phyloP scores from a whole-genome alignment of 805 yeast species.

The Candida germanica region DNA sequence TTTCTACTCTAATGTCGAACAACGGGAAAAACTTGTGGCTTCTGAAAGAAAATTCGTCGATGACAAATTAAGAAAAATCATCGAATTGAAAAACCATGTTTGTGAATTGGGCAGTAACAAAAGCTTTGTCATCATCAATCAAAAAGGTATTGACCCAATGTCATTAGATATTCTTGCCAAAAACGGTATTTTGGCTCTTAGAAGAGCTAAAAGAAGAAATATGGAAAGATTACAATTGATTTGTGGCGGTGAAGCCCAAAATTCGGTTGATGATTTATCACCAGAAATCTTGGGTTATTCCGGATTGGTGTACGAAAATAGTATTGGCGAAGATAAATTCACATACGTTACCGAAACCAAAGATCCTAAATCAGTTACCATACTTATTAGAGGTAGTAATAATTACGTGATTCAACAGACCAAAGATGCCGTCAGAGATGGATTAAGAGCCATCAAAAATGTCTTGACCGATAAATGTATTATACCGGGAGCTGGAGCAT shows the following conservation, averaged over 20 bases:
- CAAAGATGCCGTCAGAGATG: constrained; percentile 96
- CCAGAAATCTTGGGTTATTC: constrained; percentile 82
- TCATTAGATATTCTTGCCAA: constrained; percentile 91
- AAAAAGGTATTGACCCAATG: constrained; percentile 98
- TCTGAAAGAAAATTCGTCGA: constrained; percentile 93
- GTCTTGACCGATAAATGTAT: constrained; percentile 80
- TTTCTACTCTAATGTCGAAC: constrained; percentile 92
- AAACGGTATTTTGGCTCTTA: constrained; percentile 86
- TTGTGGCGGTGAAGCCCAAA: constrained; percentile 97
- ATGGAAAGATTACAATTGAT: constrained; percentile 97
- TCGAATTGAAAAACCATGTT: constrained; percentile 89
- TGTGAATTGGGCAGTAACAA: constrained; percentile 70
- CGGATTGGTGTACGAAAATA: constrained; percentile 87
- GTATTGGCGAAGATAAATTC: constrained; percentile 95
- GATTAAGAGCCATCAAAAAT: constrained; percentile 90
- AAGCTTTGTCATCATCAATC: constrained; percentile 92
- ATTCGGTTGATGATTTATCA: constrained; percentile 88
- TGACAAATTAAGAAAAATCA: constrained; percentile 84
- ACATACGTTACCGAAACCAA: constrained; percentile 89
- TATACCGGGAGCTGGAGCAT: constrained; percentile 97
- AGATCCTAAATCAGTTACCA: constrained; percentile 88
- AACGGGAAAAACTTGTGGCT: constrained; percentile 90
- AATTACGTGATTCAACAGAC: constrained; percentile 86
- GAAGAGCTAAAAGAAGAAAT: constrained; percentile 98
- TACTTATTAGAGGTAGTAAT: constrained; percentile 91